phyloP scores from a whole-genome alignment of 2,329 filamentous ascomycete genomes.

The Xylaria hypoxylon region DNA sequence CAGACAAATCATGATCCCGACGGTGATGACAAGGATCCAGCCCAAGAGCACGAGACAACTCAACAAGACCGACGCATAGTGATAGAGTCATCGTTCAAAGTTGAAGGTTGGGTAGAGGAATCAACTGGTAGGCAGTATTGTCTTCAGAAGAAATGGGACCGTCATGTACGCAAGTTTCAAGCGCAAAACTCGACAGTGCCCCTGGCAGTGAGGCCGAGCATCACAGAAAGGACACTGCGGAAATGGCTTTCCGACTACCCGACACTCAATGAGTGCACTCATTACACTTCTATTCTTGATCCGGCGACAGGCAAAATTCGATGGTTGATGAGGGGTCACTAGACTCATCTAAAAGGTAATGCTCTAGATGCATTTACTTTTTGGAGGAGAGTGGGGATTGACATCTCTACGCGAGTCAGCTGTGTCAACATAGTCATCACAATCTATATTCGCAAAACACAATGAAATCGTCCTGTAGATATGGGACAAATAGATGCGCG shows the following conservation, averaged over 20 bases:
- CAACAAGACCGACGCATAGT: conserved; percentile 21
- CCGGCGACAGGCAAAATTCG: conserved; percentile 59
- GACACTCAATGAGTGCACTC: conserved; percentile 67
- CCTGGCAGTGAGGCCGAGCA: conserved; percentile 39
- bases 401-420: not conserved
- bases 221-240: conserved; percentile 53
- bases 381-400: not conserved
- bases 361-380: not conserved
- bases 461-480: not conserved
- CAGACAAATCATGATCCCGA: conserved; percentile 67
- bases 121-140: conserved; percentile 51
- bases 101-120: conserved; percentile 48
- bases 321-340: conserved; percentile 53
- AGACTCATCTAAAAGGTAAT: not conserved
- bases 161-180: conserved; percentile 42
- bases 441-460: not conserved
- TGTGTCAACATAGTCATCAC: not conserved
- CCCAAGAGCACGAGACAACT: conserved; percentile 18
- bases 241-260: conserved; percentile 64
- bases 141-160: conserved; percentile 55
- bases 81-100: conserved; percentile 35
- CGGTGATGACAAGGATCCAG: conserved; percentile 35
- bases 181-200: conserved; percentile 27
- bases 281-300: conserved; percentile 70
- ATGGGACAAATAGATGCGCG: conserved; percentile 5